A percentile compares a stretch with the other conserved stretches of the same genome.
Evolutionary conservation across 495 filamentous ascomycete species (phyloP).

Genomic region (Tuber borchii): DNA sequence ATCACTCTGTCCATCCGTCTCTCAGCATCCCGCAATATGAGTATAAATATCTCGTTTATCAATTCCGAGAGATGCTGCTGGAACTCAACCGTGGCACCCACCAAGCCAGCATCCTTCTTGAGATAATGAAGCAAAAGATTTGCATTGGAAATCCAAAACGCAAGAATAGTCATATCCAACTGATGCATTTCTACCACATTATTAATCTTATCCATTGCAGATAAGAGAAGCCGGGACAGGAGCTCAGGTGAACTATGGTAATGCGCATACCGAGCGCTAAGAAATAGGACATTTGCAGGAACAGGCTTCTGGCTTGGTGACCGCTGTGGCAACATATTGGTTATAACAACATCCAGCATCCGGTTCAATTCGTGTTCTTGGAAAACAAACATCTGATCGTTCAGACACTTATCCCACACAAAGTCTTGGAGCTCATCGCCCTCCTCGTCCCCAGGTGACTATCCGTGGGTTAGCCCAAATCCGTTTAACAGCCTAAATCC

Average conservation of each 20-base stretch:
- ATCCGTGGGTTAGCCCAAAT: slow-evolving; percentile 30
- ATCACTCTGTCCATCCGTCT: slow-evolving; percentile 92
- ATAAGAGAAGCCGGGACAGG: slow-evolving; percentile 67
- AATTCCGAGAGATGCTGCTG: slow-evolving; percentile 90
- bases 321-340: slow-evolving; percentile 93
- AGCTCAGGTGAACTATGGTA: slow-evolving; percentile 89
- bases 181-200: slow-evolving; percentile 87
- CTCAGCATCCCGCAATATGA: slow-evolving; percentile 98
- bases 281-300: slow-evolving; percentile 91
- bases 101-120: slow-evolving; percentile 82
- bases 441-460: slow-evolving; percentile 69
- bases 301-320: slow-evolving; percentile 96
- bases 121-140: slow-evolving; percentile 91
- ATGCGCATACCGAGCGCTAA: slow-evolving; percentile 91
- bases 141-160: slow-evolving; percentile 98
- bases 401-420: slow-evolving; percentile 89
- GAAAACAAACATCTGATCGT: slow-evolving; percentile 99
- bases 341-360: slow-evolving; percentile 92
- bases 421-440: slow-evolving; percentile 92
- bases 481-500: slow-evolving; percentile 16
- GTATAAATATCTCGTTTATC: slow-evolving; percentile 96
- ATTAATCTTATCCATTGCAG: slow-evolving; percentile 94
- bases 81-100: slow-evolving; percentile 76
- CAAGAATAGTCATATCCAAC: slow-evolving; percentile 99
- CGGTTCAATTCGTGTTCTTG: slow-evolving; percentile 84